Conservation (phyloP, 208 protist genomes). For the Trypanosoma mega region DNA sequence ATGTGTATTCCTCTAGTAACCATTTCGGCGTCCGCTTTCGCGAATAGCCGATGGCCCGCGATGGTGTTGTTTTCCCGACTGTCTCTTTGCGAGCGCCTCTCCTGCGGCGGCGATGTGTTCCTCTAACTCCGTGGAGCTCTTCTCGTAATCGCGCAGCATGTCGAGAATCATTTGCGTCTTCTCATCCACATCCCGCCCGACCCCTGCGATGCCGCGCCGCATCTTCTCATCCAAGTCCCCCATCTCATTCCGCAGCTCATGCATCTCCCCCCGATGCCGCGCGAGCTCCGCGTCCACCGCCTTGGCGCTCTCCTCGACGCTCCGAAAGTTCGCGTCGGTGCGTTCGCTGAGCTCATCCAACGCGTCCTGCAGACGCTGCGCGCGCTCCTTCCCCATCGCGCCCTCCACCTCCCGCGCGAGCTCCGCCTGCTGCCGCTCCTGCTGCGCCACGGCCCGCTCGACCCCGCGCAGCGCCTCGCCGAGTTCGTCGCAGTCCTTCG, state of each 20-base stretch:
- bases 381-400: constrained; percentile 34
- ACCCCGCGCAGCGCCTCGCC: too few relatives aligned
- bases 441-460: constrained; percentile 34
- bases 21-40: constrained; percentile 1
- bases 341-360: constrained; percentile 77
- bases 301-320: constrained; percentile 72
- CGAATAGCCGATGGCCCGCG: not conserved
- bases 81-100: constrained; percentile 50
- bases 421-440: constrained; percentile 10
- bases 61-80: constrained; percentile 1
- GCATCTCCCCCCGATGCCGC: constrained; percentile 42
- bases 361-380: constrained; percentile 43
- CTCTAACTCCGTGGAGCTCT: constrained; percentile 59
- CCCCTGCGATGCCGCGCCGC: constrained; percentile 29
- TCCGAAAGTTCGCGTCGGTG: constrained; percentile 83
- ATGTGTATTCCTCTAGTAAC: constrained; percentile 4
- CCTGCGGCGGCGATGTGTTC: constrained; percentile 77
- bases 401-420: constrained; percentile 6
- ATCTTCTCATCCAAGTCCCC: constrained; percentile 40
- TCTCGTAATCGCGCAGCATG: constrained; percentile 66
- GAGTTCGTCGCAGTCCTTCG: too few relatives aligned
- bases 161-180: constrained; percentile 64
- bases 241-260: constrained; percentile 37
- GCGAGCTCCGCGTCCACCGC: constrained; percentile 71
- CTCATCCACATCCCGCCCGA: constrained; percentile 56